A percentile compares a stretch with the other conserved stretches of the same genome.
These are phyloP conservation scores for Nadsonia starkeyi-henricii DNA, from an alignment of 1,139 yeast genomes.

Conservation along the genomic window DNA sequence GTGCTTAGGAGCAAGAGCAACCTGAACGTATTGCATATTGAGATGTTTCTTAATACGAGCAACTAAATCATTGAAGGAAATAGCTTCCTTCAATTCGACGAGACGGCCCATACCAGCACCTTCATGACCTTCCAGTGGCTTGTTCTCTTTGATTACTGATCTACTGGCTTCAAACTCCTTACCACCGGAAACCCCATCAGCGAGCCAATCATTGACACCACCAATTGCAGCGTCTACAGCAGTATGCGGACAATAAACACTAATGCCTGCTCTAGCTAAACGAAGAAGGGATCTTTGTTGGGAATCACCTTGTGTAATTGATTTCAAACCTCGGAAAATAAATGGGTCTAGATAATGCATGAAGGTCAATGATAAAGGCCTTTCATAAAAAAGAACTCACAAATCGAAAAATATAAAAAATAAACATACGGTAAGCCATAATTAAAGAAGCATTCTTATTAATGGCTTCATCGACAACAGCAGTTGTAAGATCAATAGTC, in stretches of 20 bases:
- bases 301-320: conserved; percentile 51
- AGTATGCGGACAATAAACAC: conserved; percentile 92
- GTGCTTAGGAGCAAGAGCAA: conserved; percentile 35
- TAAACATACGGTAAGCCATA: conserved; percentile 52
- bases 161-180: conserved; percentile 15
- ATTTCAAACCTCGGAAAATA: conserved; percentile 76
- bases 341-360: conserved; percentile 38
- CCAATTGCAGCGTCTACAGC: conserved; percentile 85
- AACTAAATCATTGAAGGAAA: conserved; percentile 35
- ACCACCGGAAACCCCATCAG: conserved; percentile 38
- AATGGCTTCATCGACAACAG: conserved; percentile 81
- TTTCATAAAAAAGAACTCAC: not conserved
- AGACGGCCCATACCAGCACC: conserved; percentile 78
- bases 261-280: conserved; percentile 59
- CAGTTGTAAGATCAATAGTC: conserved; percentile 71
- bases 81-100: conserved; percentile 34
- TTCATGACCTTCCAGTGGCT: conserved; percentile 27
- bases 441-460: conserved; percentile 34
- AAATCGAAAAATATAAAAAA: conserved; percentile 16
- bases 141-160: conserved; percentile 11
- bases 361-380: not conserved
- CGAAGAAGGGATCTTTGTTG: conserved; percentile 68
- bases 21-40: conserved; percentile 44
- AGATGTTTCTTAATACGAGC: conserved; percentile 41
- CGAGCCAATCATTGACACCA: conserved; percentile 91